Conservation (phyloP, 2,329 filamentous ascomycete genomes). For the Fonsecaea erecta region DNA sequence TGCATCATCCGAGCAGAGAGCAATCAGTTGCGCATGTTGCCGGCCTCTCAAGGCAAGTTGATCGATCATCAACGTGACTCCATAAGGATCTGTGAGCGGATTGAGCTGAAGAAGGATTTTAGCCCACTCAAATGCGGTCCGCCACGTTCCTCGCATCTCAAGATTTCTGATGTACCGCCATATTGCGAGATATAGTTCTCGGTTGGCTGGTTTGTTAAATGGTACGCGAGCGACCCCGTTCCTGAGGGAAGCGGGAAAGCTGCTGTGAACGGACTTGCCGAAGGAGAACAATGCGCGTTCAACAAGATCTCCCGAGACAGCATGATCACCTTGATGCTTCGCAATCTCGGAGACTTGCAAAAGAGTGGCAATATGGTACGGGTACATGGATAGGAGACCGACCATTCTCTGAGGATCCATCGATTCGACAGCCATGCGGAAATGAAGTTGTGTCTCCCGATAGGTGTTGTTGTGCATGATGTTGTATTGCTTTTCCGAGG, state of each 20-base stretch:
- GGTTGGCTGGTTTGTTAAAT: constrained; percentile 81
- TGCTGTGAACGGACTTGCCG: constrained; percentile 82
- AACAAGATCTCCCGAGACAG: constrained; percentile 82
- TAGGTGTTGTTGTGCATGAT: constrained; percentile 78
- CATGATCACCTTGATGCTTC: constrained; percentile 86
- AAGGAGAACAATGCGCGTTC: constrained; percentile 92
- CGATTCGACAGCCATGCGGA: constrained; percentile 76
- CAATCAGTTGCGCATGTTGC: constrained; percentile 75
- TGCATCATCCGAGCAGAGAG: constrained; percentile 62
- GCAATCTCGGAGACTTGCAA: constrained; percentile 91
- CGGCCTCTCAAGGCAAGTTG: constrained; percentile 80
- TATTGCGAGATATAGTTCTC: constrained; percentile 88
- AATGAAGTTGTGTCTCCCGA: constrained; percentile 73
- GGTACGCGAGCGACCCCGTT: constrained; percentile 80
- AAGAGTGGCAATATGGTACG: constrained; percentile 92
- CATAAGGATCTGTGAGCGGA: constrained; percentile 77
- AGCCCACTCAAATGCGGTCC: constrained; percentile 91
- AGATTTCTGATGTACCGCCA: constrained; percentile 88
- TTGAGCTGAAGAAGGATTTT: constrained; percentile 80
- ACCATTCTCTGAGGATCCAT: constrained; percentile 87
- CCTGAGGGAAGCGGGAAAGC: constrained; percentile 75
- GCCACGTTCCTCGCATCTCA: constrained; percentile 87
- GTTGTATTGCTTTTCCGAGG: constrained; percentile 72
- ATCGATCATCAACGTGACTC: constrained; percentile 78
- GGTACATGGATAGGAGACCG: constrained; percentile 71